Percentiles rank a stretch among this genome's conserved stretches.
Evolutionary conservation across 2,329 filamentous ascomycete genomes (phyloP).

Genomic region (Balansia obtecta): DNA sequence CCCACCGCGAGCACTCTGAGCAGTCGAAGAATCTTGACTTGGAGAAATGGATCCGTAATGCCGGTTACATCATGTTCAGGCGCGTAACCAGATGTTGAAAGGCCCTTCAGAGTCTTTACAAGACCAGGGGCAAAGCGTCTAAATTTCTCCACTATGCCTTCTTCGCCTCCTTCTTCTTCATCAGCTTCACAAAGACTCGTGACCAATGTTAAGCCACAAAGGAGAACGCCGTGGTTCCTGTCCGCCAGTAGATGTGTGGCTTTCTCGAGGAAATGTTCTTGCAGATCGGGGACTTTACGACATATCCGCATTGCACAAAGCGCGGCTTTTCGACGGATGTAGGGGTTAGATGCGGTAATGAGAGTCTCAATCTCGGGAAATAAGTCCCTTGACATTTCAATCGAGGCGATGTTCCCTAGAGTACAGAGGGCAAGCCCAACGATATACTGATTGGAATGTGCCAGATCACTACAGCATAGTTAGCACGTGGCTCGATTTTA

Average conservation of each 20-base stretch:
- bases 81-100: slow-evolving; percentile 91
- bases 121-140: slow-evolving; percentile 72
- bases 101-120: slow-evolving; percentile 80
- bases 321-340: slow-evolving; percentile 91
- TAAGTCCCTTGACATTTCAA: slow-evolving; percentile 96
- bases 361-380: slow-evolving; percentile 93
- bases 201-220: slow-evolving; percentile 85
- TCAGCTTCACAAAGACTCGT: slow-evolving; percentile 91
- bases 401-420: slow-evolving; percentile 90
- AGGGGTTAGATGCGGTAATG: slow-evolving; percentile 89
- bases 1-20: slow-evolving; percentile 78
- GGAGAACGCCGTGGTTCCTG: slow-evolving; percentile 86
- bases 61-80: slow-evolving; percentile 97
- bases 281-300: slow-evolving; percentile 90
- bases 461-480: slow-evolving; percentile 57
- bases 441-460: slow-evolving; percentile 96
- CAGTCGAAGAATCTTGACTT: slow-evolving; percentile 87
- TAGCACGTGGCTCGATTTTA: slow-evolving; percentile 7
- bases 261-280: slow-evolving; percentile 96
- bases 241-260: slow-evolving; percentile 79
- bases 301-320: slow-evolving; percentile 99
- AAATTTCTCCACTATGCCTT: slow-evolving; percentile 83
- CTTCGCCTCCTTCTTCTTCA: slow-evolving; percentile 81
- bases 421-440: slow-evolving; percentile 94
- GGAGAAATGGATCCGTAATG: slow-evolving; percentile 93